These are phyloP conservation scores for Penicillium turbatum DNA, from an alignment of 495 filamentous ascomycete genomes.

Conservation along the genomic window DNA sequence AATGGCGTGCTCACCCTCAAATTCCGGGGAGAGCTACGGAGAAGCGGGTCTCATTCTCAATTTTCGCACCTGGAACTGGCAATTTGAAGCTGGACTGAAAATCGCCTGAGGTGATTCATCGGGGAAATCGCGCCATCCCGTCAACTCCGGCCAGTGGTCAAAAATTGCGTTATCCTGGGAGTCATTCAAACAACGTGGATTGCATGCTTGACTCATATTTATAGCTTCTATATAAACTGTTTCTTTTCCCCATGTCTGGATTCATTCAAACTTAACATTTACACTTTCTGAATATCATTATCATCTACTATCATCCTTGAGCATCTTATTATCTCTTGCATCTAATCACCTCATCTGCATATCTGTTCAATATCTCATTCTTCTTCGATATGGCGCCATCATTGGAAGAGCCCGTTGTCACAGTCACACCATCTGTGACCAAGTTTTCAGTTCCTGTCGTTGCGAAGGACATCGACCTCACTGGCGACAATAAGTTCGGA, in stretches of 20 bases:
- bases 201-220: background rate
- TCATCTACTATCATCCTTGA: background rate
- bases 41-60: background rate
- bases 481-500: constrained; percentile 31
- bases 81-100: background rate
- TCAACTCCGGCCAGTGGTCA: constrained; percentile 9
- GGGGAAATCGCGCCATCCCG: constrained; percentile 34
- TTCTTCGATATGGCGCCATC: constrained; percentile 32
- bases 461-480: constrained; percentile 14
- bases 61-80: constrained; percentile 1
- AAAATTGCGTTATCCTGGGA: constrained; percentile 15
- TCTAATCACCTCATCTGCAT: background rate
- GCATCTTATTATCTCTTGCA: background rate
- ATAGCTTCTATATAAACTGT: constrained; percentile 9
- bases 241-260: background rate
- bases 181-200: constrained; percentile 9
- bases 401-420: constrained; percentile 24
- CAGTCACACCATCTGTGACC: constrained; percentile 2
- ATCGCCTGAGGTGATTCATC: constrained; percentile 24
- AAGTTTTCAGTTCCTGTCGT: constrained; percentile 15
- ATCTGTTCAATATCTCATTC: background rate
- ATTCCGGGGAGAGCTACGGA: constrained; percentile 1
- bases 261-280: constrained; percentile 9
- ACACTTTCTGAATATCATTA: constrained; percentile 4
- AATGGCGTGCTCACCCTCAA: constrained; percentile 21